phyloP scores from a whole-genome alignment of 805 yeast genomes.

The Barnettozyma sp. region DNA sequence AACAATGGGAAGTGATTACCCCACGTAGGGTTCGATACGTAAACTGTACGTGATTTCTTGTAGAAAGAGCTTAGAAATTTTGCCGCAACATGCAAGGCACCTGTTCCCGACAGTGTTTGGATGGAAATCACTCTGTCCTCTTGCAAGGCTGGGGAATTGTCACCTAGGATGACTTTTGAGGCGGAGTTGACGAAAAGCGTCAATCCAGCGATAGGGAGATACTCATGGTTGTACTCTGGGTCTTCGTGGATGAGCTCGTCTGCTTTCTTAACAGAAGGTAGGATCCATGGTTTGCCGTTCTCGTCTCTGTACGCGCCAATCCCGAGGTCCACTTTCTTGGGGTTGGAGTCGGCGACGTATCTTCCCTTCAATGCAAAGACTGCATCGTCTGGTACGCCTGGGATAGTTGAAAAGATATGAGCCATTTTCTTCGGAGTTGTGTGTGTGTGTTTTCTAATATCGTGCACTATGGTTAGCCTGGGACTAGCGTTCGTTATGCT shows the following conservation, averaged over 20 bases:
- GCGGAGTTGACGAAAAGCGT: conserved; percentile 63
- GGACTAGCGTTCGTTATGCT: no score
- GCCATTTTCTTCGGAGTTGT: conserved; percentile 13
- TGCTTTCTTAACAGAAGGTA: conserved; percentile 63
- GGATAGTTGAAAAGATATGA: conserved; percentile 42
- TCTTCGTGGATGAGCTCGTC: conserved; percentile 56
- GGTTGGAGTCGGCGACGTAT: conserved; percentile 48
- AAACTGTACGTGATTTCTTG: conserved; percentile 40
- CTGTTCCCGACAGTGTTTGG: conserved; percentile 83
- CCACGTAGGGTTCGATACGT: conserved; percentile 93
- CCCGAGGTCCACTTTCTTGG: conserved; percentile 75
- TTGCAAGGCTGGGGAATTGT: conserved; percentile 42
- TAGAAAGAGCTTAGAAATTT: conserved; percentile 31
- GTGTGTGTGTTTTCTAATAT: background rate
- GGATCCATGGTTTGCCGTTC: conserved; percentile 62
- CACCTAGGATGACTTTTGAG: conserved; percentile 66
- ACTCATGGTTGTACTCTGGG: conserved; percentile 74
- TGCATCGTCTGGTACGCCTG: conserved; percentile 77
- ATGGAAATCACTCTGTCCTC: conserved; percentile 50
- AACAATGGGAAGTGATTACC: conserved; percentile 90
- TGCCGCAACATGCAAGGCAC: conserved; percentile 89
- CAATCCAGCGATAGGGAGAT: conserved; percentile 75
- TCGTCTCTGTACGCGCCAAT: conserved; percentile 76
- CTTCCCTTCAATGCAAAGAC: conserved; percentile 76
- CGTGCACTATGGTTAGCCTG: no score